Percentiles rank a stretch among this genome's conserved stretches.
These are phyloP conservation scores for Alternaria postmessia DNA, from an alignment of 2,329 filamentous ascomycete species.

Conservation along the genomic window DNA sequence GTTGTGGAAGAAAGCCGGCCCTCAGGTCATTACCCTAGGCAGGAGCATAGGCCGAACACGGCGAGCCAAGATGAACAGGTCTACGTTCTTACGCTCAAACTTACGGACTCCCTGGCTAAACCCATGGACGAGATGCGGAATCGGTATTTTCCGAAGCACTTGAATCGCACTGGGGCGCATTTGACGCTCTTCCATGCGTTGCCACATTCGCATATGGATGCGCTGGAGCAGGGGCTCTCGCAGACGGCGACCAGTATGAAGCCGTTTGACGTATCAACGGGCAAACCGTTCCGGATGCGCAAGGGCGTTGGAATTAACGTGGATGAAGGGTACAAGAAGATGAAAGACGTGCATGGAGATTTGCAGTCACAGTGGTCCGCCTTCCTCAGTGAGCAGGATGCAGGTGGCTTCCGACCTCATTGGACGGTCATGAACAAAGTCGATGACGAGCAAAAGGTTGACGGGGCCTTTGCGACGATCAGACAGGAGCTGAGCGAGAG, in stretches of 20 bases:
- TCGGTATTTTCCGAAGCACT: slow-evolving; percentile 52
- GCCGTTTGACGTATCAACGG: slow-evolving; percentile 50
- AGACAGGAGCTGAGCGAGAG: slow-evolving; percentile 40
- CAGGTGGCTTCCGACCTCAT: slow-evolving; percentile 51
- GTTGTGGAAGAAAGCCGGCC: slow-evolving; percentile 14
- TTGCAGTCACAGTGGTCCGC: slow-evolving; percentile 49
- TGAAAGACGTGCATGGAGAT: slow-evolving; percentile 47
- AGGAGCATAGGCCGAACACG: slow-evolving; percentile 45
- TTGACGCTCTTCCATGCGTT: slow-evolving; percentile 58
- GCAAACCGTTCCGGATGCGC: slow-evolving; percentile 52
- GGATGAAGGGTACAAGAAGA: slow-evolving; percentile 42
- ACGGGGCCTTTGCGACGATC: slow-evolving; percentile 49
- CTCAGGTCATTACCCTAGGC: slow-evolving; percentile 13
- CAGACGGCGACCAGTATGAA: slow-evolving; percentile 38
- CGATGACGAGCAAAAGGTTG: slow-evolving; percentile 50
- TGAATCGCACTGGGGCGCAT: slow-evolving; percentile 56
- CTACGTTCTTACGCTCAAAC: slow-evolving; percentile 55
- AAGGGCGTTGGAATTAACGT: slow-evolving; percentile 53
- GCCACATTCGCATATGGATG: slow-evolving; percentile 50
- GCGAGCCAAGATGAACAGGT: slow-evolving; percentile 43
- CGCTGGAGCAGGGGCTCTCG: slow-evolving; percentile 46
- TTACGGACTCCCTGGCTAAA: slow-evolving; percentile 49
- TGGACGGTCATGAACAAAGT: slow-evolving; percentile 60
- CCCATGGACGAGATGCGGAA: slow-evolving; percentile 52
- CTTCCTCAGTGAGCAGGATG: slow-evolving; percentile 55